Base-by-base conservation (phyloP, 139 green algal species). In the Chlorella vulgaris region DNA sequence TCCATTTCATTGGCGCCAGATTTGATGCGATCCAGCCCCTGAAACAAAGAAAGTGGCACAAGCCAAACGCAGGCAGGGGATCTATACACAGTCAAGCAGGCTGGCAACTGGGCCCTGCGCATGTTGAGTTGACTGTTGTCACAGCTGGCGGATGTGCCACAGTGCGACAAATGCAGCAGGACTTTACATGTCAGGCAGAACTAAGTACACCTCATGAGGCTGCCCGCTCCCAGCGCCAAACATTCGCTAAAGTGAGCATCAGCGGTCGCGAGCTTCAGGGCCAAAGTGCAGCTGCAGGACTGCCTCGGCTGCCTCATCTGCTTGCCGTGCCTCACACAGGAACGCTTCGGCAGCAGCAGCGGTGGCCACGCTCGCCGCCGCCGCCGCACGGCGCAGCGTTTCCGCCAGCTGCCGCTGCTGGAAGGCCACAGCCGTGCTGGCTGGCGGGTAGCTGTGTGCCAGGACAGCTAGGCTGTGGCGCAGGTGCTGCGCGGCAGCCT, bases 401-500 rank as follows among this genome's bases (percentile, higher is more conserved):
- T 24, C 15, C 1, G 58, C 74, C 74, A 80, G 74, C 74, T 80
- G 55, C 21, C 38, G 74, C 26, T n/a, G 58, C 39, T 80, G 74
- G 39, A 71, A 80, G 13, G 74, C 74, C 40, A 43, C 39, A 0
- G 74, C 74, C 0, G 74, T 80, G 74, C 38, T 60, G 58, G 28
- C n/a, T 18, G 74, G 38, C 40, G 74, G 74, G 74, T 70, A 80
- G 39, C 50, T 55, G 40, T 70, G 74, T 26, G n/a, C 15, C 39
- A 80, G 28, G 3, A 40, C 40, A 0, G 74, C 58, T 4, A 80
- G 74, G 74, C 58, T 71, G 74, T 80, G 74, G 10, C 74, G 40
- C 58, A 80, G 28, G 39, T 80, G 74, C 74, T 80, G 74, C 15
- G 74, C 58, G 4, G 74, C 74, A 7, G 74, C 58, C 39, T 80